Percentiles rank a stretch among this genome's conserved stretches.
Evolutionary conservation across 2,329 filamentous ascomycete species (phyloP).

Genomic region (Incumbomyces delicatus): DNA sequence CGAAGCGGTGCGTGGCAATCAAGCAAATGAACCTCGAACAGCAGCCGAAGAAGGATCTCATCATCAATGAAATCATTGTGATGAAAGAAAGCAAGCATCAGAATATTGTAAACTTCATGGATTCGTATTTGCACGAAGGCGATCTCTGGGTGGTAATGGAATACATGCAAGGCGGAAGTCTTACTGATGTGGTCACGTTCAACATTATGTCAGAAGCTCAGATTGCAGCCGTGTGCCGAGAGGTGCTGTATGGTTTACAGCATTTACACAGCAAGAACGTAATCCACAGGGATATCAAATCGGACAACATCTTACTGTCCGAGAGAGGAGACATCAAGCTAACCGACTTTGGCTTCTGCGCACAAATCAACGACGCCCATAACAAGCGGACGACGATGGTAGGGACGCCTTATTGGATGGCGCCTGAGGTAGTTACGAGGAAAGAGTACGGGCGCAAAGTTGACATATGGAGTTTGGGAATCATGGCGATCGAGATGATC

Average conservation of each 20-base stretch:
- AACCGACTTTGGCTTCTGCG: conserved; percentile 97
- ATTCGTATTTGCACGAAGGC: conserved; percentile 80
- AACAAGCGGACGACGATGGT: conserved; percentile 99
- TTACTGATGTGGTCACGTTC: conserved; percentile 97
- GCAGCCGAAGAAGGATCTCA: conserved; percentile 96
- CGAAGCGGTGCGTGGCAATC: conserved; percentile 85
- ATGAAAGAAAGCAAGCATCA: conserved; percentile 99
- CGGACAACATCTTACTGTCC: conserved; percentile 91
- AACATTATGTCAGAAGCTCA: conserved; percentile 99
- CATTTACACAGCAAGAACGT: conserved; percentile 96
- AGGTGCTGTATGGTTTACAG: conserved; percentile 66
- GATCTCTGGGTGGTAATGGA: conserved; percentile 99
- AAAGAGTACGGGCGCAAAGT: conserved; percentile 98
- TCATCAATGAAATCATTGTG: conserved; percentile 97
- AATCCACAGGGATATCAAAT: conserved; percentile 98
- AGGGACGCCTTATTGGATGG: conserved; percentile 99
- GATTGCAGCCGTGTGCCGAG: conserved; percentile 89
- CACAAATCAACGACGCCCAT: conserved; percentile 92
- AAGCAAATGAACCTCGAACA: conserved; percentile 99
- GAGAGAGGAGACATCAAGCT: conserved; percentile 95
- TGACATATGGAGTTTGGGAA: conserved; percentile 95
- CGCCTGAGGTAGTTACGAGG: conserved; percentile 89
- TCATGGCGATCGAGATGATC: conserved; percentile 99
- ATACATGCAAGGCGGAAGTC: conserved; percentile 95
- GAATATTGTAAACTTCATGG: conserved; percentile 99